phyloP scores from a whole-genome alignment of 208 protist species.

The Crithidia bombi region DNA sequence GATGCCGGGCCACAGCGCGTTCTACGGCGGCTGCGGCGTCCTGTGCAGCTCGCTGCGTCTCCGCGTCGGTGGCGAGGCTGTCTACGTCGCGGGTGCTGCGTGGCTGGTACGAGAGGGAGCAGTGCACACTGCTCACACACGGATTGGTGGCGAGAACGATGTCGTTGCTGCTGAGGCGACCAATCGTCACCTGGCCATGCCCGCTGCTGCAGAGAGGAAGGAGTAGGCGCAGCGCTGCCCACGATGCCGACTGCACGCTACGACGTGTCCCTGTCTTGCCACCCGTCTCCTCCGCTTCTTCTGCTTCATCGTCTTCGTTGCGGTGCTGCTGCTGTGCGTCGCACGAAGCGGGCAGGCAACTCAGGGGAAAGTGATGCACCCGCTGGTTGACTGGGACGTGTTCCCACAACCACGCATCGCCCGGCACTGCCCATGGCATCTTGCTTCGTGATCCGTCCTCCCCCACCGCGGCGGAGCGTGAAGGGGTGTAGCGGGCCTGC shows the following conservation, averaged over 20 bases:
- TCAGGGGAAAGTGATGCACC: not conserved
- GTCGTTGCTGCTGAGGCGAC: constrained; percentile 48
- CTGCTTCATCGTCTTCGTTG: not conserved
- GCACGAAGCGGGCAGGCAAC: not conserved
- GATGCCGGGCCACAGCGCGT: not conserved
- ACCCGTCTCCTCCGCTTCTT: not conserved
- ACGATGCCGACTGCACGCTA: not conserved
- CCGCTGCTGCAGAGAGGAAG: constrained; percentile 29
- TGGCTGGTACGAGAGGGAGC: constrained; percentile 24
- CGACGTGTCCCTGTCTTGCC: no score
- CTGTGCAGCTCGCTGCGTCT: constrained; percentile 1
- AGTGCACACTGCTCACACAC: constrained; percentile 63
- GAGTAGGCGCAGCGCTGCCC: constrained; percentile 17
- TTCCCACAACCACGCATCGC: constrained; percentile 11
- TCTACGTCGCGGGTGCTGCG: not conserved
- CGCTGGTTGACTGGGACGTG: not conserved
- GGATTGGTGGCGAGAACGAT: constrained; percentile 44
- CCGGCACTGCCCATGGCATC: not conserved
- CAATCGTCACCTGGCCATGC: constrained; percentile 36
- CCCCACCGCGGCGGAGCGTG: not conserved
- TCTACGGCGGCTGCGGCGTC: not conserved
- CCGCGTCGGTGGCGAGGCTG: not conserved
- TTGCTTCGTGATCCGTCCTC: not conserved
- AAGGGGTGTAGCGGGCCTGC: not conserved
- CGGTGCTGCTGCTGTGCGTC: not conserved